Percentiles rank a stretch among this genome's conserved stretches.
Conservation (phyloP, 257 asterid species). For the Fraxinus excelsior region DNA sequence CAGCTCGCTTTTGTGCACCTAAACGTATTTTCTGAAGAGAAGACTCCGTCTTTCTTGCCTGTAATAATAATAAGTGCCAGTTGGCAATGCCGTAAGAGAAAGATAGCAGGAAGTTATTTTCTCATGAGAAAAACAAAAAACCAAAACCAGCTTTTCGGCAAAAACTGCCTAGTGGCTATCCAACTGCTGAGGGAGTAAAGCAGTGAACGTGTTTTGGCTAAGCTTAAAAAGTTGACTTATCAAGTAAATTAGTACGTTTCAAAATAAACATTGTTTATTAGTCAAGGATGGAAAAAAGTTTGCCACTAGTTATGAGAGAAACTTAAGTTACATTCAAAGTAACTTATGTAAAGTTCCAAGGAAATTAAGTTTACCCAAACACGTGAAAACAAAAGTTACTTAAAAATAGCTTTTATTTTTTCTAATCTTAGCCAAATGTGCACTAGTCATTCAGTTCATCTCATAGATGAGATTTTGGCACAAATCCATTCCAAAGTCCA, state of each 20-base stretch:
- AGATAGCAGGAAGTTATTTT: background rate
- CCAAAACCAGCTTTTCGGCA: conserved; percentile 14
- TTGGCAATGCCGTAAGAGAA: conserved; percentile 14
- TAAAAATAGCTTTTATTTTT: background rate
- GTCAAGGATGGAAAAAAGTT: background rate
- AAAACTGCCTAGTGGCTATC: background rate
- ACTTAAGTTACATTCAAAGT: background rate
- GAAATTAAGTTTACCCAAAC: background rate
- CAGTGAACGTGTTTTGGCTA: background rate
- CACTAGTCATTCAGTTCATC: background rate
- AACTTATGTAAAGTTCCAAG: background rate
- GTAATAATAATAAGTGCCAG: conserved; percentile 27
- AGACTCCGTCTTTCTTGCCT: conserved; percentile 91
- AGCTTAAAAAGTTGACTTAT: background rate
- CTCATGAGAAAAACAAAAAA: background rate
- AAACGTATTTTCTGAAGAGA: conserved; percentile 94
- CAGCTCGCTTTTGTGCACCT: conserved; percentile 93
- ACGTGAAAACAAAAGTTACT: background rate
- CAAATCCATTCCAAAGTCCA: background rate
- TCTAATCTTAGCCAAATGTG: background rate
- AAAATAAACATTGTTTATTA: background rate
- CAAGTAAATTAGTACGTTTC: background rate
- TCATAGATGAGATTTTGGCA: conserved; percentile 14
- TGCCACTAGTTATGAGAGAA: background rate
- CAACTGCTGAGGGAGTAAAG: background rate